Conservation (phyloP, 768 basidiomycete genomes). For the Fomitopsis pulvina region DNA sequence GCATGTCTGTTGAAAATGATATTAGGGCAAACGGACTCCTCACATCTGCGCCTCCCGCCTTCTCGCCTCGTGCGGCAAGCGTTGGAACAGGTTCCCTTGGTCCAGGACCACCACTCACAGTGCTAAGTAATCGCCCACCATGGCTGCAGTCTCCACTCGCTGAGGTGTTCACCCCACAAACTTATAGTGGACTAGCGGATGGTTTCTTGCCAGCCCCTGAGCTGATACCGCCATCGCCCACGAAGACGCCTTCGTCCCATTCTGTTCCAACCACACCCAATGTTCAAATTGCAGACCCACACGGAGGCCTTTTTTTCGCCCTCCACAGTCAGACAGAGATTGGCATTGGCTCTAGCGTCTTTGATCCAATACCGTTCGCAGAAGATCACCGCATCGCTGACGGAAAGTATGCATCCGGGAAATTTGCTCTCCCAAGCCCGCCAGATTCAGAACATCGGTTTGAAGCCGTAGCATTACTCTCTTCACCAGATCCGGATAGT, state of each 20-base stretch:
- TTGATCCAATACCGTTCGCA: constrained; percentile 75
- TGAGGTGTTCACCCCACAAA: constrained; percentile 17
- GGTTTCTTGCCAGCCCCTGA: constrained; percentile 30
- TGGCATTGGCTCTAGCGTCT: constrained; percentile 28
- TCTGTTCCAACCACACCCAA: constrained; percentile 48
- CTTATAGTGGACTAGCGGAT: background rate
- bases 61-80: constrained; percentile 28
- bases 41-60: constrained; percentile 27
- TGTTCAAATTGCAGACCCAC: constrained; percentile 35
- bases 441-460: constrained; percentile 37
- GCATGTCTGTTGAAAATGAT: constrained; percentile 7
- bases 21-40: constrained; percentile 12
- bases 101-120: constrained; percentile 22
- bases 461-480: constrained; percentile 4
- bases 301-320: constrained; percentile 15
- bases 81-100: constrained; percentile 22
- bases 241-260: constrained; percentile 38
- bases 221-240: constrained; percentile 44
- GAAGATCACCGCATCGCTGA: constrained; percentile 55
- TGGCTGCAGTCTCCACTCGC: constrained; percentile 11
- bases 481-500: constrained; percentile 13
- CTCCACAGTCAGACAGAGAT: constrained; percentile 17
- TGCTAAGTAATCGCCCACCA: constrained; percentile 12
- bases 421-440: constrained; percentile 65
- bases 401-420: constrained; percentile 69